A percentile compares a stretch with the other conserved stretches of the same genome.
Evolutionary conservation across 768 basidiomycete species (phyloP).

Genomic region (Tulasnella calospora): DNA sequence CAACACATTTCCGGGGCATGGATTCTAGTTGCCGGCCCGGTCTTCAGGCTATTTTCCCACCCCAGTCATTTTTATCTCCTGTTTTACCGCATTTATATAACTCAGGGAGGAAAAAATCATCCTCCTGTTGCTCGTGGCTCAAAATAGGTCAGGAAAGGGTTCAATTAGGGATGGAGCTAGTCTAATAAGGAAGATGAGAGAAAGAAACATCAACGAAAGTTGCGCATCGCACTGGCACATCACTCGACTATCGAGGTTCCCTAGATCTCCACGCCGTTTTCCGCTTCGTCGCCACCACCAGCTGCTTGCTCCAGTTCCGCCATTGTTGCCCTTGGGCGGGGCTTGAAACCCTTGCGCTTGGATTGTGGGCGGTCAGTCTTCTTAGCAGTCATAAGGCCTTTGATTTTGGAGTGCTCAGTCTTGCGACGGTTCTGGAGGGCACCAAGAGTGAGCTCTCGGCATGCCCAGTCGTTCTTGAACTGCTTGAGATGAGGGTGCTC

Average conservation of each 20-base stretch:
- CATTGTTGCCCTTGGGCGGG: not conserved
- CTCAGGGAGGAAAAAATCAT: too few relatives aligned
- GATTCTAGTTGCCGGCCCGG: not conserved
- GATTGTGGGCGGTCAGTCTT: not conserved
- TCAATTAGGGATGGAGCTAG: too few relatives aligned
- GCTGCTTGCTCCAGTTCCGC: not conserved
- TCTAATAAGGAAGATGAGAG: not conserved
- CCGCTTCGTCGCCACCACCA: not conserved
- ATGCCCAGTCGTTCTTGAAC: not conserved
- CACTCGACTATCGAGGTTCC: too few relatives aligned
- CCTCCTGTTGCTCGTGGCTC: too few relatives aligned
- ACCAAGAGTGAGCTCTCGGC: not conserved
- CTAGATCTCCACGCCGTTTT: too few relatives aligned
- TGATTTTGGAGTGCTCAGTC: not conserved
- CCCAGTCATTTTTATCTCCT: not conserved
- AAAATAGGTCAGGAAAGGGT: too few relatives aligned
- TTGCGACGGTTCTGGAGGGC: not conserved
- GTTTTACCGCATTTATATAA: not conserved
- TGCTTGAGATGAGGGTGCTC: not conserved
- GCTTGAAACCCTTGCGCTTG: not conserved
- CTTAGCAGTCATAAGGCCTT: not conserved
- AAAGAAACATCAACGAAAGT: not conserved
- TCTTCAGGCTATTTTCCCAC: not conserved
- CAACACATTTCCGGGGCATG: not conserved
- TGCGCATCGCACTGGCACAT: not conserved